Evolutionary conservation across 352 stramenopile species (phyloP).

Genomic region (Globisporangium canariense): DNA sequence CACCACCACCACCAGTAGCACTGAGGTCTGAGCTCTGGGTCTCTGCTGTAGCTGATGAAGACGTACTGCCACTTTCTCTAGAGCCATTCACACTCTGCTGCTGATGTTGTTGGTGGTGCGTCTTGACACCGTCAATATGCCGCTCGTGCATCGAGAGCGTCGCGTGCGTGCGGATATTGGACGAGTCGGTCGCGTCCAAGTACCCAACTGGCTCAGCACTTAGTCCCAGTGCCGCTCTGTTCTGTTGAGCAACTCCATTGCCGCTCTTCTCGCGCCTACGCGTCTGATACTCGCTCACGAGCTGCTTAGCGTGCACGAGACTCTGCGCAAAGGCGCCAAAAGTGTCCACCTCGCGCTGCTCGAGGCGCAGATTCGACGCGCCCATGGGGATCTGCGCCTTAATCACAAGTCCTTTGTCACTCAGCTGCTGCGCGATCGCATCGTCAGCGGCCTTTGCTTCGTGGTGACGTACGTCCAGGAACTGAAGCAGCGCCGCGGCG

Average conservation of each 20-base stretch:
- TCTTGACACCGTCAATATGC: slow-evolving; percentile 46
- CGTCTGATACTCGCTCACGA: slow-evolving; percentile 56
- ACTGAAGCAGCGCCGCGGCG: slow-evolving; percentile 33
- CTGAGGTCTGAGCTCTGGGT: not conserved
- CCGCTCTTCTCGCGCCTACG: slow-evolving; percentile 41
- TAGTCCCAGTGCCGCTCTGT: slow-evolving; percentile 18
- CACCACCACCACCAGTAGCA: not conserved
- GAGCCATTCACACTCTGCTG: not conserved
- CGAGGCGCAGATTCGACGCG: slow-evolving; percentile 49
- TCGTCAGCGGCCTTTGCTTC: slow-evolving; percentile 44
- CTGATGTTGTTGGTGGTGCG: not conserved
- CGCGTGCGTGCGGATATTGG: slow-evolving; percentile 38
- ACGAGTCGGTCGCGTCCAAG: slow-evolving; percentile 46
- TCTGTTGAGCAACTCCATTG: slow-evolving; percentile 24
- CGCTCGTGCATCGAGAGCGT: slow-evolving; percentile 43
- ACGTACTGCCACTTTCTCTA: not conserved
- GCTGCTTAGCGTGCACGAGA: slow-evolving; percentile 51
- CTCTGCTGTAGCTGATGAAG: not conserved
- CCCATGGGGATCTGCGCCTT: slow-evolving; percentile 76
- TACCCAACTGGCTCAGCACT: slow-evolving; percentile 40
- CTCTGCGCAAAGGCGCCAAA: slow-evolving; percentile 46
- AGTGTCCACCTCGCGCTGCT: slow-evolving; percentile 31
- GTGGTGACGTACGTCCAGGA: slow-evolving; percentile 45
- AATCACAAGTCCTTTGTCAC: slow-evolving; percentile 52
- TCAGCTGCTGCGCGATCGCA: slow-evolving; percentile 39